Conservation (phyloP, 768 basidiomycete genomes). For the Tricholoma terreum region DNA sequence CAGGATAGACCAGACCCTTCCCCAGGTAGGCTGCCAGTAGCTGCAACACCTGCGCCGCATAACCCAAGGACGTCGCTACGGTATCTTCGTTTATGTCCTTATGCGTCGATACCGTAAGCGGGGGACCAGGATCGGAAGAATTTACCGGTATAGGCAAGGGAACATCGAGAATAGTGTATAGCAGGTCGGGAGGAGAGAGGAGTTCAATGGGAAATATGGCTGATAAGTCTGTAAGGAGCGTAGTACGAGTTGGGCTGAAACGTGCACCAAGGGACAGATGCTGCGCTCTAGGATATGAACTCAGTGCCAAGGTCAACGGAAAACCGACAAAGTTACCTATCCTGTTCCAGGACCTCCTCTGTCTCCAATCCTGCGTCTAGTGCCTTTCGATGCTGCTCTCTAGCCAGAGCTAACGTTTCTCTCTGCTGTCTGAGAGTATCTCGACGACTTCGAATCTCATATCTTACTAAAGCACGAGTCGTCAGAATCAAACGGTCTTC, state of each 20-base stretch:
- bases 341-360: slow-evolving; percentile 34
- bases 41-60: slow-evolving; percentile 83
- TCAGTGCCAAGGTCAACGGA: slow-evolving; percentile 10
- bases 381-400: slow-evolving; percentile 35
- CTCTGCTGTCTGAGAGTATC: slow-evolving; percentile 45
- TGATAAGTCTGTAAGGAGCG: slow-evolving; percentile 67
- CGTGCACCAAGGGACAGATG: slow-evolving; percentile 45
- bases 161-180: slow-evolving; percentile 82
- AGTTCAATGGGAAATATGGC: slow-evolving; percentile 89
- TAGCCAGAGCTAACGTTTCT: slow-evolving; percentile 43
- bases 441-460: slow-evolving; percentile 26
- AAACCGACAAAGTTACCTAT: slow-evolving; percentile 29
- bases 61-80: slow-evolving; percentile 88
- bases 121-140: slow-evolving; percentile 79
- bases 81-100: slow-evolving; percentile 79
- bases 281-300: slow-evolving; percentile 37
- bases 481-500: slow-evolving; percentile 5
- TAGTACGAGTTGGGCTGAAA: slow-evolving; percentile 54
- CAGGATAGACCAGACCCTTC: slow-evolving; percentile 78
- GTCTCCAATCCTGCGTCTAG: slow-evolving; percentile 17
- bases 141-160: slow-evolving; percentile 87
- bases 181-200: slow-evolving; percentile 75
- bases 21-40: slow-evolving; percentile 78
- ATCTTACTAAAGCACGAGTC: slow-evolving; percentile 24
- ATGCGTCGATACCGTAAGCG: slow-evolving; percentile 60